Evolutionary conservation across 2,329 filamentous ascomycete species (phyloP), one percentile per base, ranked within the genome.

Genomic region (Arthrobotrys musiformis): DNA sequence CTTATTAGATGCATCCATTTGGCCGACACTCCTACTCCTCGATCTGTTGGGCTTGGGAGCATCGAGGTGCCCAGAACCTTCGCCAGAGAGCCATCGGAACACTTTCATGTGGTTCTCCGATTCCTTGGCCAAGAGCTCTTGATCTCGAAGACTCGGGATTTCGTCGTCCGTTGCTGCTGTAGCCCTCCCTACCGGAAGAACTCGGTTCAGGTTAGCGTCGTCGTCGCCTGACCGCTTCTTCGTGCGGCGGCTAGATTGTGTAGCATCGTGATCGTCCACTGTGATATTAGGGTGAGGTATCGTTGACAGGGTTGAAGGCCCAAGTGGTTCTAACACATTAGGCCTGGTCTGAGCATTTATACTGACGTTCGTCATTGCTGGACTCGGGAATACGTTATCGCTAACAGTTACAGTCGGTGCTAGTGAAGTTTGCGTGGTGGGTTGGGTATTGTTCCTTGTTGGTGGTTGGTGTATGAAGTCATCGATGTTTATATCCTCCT

Each of bases 21-120:
- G 66, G 6, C 73, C 73, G 7, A 78, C 74, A 44, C 68, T 72
- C 30, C 74, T 66, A 37, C 74, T 78, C 8, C 74, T 63, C 11
- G 44, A 15, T 35, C 73, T 54, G 24, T 67, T 67, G 5, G 58
- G 6, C 33, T 70, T 67, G 6, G 73, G 35, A 9, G 64, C 52
- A 22, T 67, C 73, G 17, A 77, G 66, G n/a, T 77, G 73, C 2
- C 73, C 73, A 13, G 73, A 77, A 8, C 73, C 73, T 56, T 77
- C 66, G 1, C 73, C 73, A 13, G 73, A 77, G 17, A 78, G 44
- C 74, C 74, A 78, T 26, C 69, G 42, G 22, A 78, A 72, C 15
- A 78, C 68, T 15, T 78, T 72, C 68, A 73, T 72, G 9, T 73
- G 74, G 30, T 72, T 72, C 35, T 78, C 74, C n/a, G 69, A 73